phyloP scores from a whole-genome alignment of 2,329 filamentous ascomycete species.

The Didymella lethalis region DNA sequence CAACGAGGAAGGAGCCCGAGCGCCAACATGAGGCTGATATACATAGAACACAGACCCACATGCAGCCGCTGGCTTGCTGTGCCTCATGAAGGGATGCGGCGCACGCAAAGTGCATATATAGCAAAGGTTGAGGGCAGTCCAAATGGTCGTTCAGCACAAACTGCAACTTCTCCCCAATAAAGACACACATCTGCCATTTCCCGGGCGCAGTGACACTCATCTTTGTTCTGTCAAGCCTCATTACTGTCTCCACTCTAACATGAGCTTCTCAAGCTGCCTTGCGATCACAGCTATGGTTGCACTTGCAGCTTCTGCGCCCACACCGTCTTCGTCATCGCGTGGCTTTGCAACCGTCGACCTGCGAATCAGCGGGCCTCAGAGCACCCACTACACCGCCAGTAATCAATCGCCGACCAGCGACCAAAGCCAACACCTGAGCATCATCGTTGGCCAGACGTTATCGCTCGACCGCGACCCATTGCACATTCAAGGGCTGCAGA shows the following conservation, averaged over 20 bases:
- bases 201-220: not conserved
- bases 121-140: not conserved
- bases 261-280: constrained; percentile 2
- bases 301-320: constrained; percentile 16
- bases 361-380: constrained; percentile 21
- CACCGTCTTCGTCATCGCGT: constrained; percentile 2
- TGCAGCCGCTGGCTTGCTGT: constrained; percentile 26
- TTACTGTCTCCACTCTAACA: not conserved
- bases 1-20: constrained; percentile 3
- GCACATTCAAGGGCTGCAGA: constrained; percentile 28
- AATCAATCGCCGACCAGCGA: constrained; percentile 19
- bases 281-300: constrained; percentile 14
- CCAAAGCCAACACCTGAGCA: constrained; percentile 21
- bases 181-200: not conserved
- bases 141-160: not conserved
- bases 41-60: constrained; percentile 14
- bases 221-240: not conserved
- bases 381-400: constrained; percentile 20
- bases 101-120: not conserved
- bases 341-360: constrained; percentile 23
- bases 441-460: constrained; percentile 30
- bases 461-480: constrained; percentile 29
- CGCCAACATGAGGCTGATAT: constrained; percentile 24
- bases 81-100: constrained; percentile 17
- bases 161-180: not conserved